Percentiles rank a stretch among this genome's conserved stretches.
Conservation (phyloP, 1,284 basidiomycete genomes). For the Tylopilus microsporus region DNA sequence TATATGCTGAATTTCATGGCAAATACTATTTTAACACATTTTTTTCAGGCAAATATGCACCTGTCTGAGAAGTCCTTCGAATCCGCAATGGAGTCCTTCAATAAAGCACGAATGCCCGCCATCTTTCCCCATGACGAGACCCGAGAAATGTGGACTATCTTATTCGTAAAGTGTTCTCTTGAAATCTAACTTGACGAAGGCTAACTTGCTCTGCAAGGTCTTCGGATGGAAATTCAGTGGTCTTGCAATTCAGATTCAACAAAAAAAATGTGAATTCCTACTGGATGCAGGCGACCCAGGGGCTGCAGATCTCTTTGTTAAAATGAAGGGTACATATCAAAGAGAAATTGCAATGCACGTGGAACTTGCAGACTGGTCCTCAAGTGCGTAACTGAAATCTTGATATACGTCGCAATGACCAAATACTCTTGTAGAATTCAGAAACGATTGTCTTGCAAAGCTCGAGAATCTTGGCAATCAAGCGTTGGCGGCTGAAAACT, state of each 20-base stretch:
- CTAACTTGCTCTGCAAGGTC: not conserved
- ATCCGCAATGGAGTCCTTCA: not conserved
- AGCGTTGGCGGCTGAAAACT: not conserved
- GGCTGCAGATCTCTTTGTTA: conserved; percentile 2
- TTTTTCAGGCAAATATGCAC: conserved; percentile 6
- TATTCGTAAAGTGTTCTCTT: conserved; percentile 1
- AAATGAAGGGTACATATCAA: not conserved
- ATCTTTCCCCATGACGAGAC: conserved; percentile 8
- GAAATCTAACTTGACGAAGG: not conserved
- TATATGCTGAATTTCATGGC: not conserved
- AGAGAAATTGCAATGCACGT: conserved; percentile 9
- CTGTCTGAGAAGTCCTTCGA: conserved; percentile 1
- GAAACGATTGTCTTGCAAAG: not conserved
- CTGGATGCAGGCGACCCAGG: not conserved
- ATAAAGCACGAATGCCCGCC: conserved; percentile 1
- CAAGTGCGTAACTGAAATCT: not conserved
- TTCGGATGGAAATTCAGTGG: conserved; percentile 11
- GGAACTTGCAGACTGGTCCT: conserved; percentile 6
- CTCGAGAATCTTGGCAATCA: not conserved
- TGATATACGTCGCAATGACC: not conserved
- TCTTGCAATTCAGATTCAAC: conserved; percentile 8
- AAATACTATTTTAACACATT: not conserved
- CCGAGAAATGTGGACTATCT: conserved; percentile 8
- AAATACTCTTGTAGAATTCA: not conserved
- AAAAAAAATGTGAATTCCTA: conserved; percentile 3